A percentile compares a stretch with the other conserved stretches of the same genome.
Conservation (phyloP, 2,329 filamentous ascomycete genomes). For the Berkeleyomyces rouxiae region DNA sequence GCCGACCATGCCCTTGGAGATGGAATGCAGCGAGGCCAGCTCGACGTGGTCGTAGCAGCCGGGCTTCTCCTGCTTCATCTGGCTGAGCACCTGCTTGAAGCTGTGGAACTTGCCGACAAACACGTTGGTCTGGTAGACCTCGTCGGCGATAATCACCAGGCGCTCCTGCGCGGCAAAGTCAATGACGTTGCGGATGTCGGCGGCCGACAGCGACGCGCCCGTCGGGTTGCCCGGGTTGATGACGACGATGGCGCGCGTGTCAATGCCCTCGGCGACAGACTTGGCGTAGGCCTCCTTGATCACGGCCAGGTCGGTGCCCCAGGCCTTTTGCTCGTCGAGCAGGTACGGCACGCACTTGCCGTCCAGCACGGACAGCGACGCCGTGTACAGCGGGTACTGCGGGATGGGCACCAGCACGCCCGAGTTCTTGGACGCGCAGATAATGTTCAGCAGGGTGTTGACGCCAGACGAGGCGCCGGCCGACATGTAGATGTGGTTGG, state of each 20-base stretch:
- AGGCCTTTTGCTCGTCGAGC: slow-evolving; percentile 69
- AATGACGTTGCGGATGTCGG: slow-evolving; percentile 71
- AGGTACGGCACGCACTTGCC: slow-evolving; percentile 84
- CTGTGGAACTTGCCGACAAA: slow-evolving; percentile 88
- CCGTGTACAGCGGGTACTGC: slow-evolving; percentile 95
- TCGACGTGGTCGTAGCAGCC: slow-evolving; percentile 73
- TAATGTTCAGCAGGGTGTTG: slow-evolving; percentile 79
- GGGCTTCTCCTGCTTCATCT: slow-evolving; percentile 57
- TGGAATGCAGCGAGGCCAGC: slow-evolving; percentile 78
- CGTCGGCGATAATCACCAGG: slow-evolving; percentile 82
- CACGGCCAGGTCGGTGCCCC: slow-evolving; percentile 72
- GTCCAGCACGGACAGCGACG: slow-evolving; percentile 71
- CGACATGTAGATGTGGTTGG: slow-evolving; percentile 74
- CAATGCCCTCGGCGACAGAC: slow-evolving; percentile 59
- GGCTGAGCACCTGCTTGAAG: slow-evolving; percentile 78
- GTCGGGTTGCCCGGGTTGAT: slow-evolving; percentile 99
- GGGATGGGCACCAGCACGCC: slow-evolving; percentile 90
- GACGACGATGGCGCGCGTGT: slow-evolving; percentile 84
- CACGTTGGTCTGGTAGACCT: slow-evolving; percentile 98
- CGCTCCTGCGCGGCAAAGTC: slow-evolving; percentile 72
- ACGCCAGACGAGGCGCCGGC: slow-evolving; percentile 87
- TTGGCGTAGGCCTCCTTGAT: slow-evolving; percentile 60
- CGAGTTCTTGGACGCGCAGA: slow-evolving; percentile 59
- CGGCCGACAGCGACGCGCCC: slow-evolving; percentile 63
- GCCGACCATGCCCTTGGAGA: slow-evolving; percentile 97